Conservation (phyloP, 768 basidiomycete species). For the Termitomyces sp. region DNA sequence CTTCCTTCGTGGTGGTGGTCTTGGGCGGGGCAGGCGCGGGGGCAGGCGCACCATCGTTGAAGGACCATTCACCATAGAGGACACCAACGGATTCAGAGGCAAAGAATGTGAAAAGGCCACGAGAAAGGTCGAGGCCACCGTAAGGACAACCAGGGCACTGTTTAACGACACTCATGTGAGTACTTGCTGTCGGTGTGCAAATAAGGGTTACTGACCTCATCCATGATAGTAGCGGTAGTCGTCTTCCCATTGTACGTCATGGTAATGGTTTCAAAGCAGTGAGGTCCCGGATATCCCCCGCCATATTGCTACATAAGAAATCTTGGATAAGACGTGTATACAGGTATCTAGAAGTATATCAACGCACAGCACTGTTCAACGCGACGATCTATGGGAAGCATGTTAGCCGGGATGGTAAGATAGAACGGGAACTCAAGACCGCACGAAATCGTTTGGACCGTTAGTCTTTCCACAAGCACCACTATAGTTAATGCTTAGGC, state of each 20-base stretch:
- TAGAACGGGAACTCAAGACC: constrained; percentile 12
- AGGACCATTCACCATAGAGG: constrained; percentile 46
- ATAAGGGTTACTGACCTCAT: constrained; percentile 36
- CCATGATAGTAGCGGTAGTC: constrained; percentile 51
- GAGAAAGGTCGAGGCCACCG: constrained; percentile 53
- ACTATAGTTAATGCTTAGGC: constrained; percentile 20
- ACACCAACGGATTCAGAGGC: constrained; percentile 35
- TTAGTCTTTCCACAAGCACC: constrained; percentile 51
- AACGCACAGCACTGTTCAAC: constrained; percentile 34
- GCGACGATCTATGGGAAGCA: constrained; percentile 42
- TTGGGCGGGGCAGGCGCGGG: constrained; percentile 14
- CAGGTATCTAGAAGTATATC: neutral
- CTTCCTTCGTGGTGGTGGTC: constrained; percentile 17
- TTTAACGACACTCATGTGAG: constrained; percentile 6
- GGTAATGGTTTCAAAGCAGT: constrained; percentile 57
- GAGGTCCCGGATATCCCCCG: constrained; percentile 52
- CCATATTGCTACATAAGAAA: constrained; percentile 42
- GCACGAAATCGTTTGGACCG: constrained; percentile 35
- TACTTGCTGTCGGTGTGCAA: neutral
- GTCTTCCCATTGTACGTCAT: constrained; percentile 60
- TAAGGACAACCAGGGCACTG: constrained; percentile 61
- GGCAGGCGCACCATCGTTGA: constrained; percentile 21
- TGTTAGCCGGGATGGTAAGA: neutral
- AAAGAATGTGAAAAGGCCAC: constrained; percentile 51
- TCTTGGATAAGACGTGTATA: neutral